Percentiles rank a stretch among this genome's conserved stretches.
Conservation (phyloP, 2,329 filamentous ascomycete genomes). For the Pestalotiopsis sp. region DNA sequence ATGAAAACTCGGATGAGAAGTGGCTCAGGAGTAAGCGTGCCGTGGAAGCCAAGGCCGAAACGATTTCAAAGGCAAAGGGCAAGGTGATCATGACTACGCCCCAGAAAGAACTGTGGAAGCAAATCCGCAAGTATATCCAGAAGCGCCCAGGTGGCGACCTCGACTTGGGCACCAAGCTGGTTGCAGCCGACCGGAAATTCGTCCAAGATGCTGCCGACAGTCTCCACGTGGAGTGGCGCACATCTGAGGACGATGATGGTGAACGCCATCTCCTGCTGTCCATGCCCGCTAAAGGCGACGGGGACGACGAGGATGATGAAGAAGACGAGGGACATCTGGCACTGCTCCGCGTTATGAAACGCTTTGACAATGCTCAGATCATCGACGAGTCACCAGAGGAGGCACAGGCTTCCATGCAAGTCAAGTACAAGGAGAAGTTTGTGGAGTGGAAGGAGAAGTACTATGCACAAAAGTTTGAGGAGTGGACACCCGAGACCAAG, state of each 20-base stretch:
- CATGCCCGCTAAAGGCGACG: slow-evolving; percentile 46
- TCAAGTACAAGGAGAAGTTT: slow-evolving; percentile 90
- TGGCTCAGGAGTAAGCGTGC: slow-evolving; percentile 90
- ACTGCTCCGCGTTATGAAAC: slow-evolving; percentile 81
- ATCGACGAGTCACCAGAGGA: slow-evolving; percentile 80
- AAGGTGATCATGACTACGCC: slow-evolving; percentile 75
- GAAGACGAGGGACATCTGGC: slow-evolving; percentile 87
- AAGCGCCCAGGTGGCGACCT: slow-evolving; percentile 67
- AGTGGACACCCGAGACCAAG: slow-evolving; percentile 81
- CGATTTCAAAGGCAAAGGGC: slow-evolving; percentile 57
- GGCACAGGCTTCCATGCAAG: slow-evolving; percentile 75
- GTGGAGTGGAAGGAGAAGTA: slow-evolving; percentile 92
- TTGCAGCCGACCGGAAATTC: slow-evolving; percentile 89
- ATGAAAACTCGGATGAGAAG: slow-evolving; percentile 82
- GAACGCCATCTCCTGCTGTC: slow-evolving; percentile 54
- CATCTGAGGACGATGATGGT: slow-evolving; percentile 58
- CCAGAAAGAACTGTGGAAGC: slow-evolving; percentile 82
- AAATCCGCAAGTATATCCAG: slow-evolving; percentile 80
- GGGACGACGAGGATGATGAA: slow-evolving; percentile 64
- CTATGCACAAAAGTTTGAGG: slow-evolving; percentile 79
- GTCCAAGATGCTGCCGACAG: slow-evolving; percentile 80
- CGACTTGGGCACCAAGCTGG: slow-evolving; percentile 72
- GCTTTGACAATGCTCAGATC: slow-evolving; percentile 88
- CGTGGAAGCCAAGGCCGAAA: slow-evolving; percentile 68
- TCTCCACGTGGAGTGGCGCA: slow-evolving; percentile 60